These are phyloP conservation scores for Cadophora malorum DNA, from an alignment of 2,329 filamentous ascomycete species.

Conservation along the genomic window DNA sequence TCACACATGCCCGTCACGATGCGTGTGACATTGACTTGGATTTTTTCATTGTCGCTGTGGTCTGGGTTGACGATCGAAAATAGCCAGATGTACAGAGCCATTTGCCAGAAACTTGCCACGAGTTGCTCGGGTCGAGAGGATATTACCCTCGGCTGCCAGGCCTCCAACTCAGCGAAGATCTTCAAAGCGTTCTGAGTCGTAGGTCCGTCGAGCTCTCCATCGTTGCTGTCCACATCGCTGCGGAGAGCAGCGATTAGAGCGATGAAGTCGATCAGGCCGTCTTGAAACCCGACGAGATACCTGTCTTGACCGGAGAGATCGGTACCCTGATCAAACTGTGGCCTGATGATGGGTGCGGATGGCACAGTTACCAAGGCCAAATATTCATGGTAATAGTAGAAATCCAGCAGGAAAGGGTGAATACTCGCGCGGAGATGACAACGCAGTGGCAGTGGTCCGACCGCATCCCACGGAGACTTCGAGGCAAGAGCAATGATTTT, in stretches of 20 bases:
- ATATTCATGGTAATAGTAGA: slow-evolving; percentile 37
- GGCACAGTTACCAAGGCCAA: slow-evolving; percentile 34
- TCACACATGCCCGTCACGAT: slow-evolving; percentile 28
- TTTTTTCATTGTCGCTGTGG: slow-evolving; percentile 16
- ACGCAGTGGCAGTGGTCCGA: neutral
- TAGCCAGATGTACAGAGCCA: slow-evolving; percentile 36
- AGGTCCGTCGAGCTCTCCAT: slow-evolving; percentile 12
- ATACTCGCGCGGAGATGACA: slow-evolving; percentile 25
- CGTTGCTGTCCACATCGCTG: slow-evolving; percentile 20
- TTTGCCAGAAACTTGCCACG: slow-evolving; percentile 30
- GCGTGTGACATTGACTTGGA: slow-evolving; percentile 27
- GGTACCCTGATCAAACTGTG: slow-evolving; percentile 18
- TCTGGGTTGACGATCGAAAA: slow-evolving; percentile 33
- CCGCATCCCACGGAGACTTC: neutral
- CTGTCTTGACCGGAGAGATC: slow-evolving; percentile 15
- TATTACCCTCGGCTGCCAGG: slow-evolving; percentile 25
- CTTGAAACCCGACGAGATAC: slow-evolving; percentile 31
- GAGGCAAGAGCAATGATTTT: slow-evolving; percentile 24
- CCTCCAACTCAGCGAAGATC: slow-evolving; percentile 34
- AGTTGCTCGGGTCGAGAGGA: slow-evolving; percentile 22
- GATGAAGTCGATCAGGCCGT: slow-evolving; percentile 33
- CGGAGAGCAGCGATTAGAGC: slow-evolving; percentile 33
- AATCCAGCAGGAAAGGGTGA: slow-evolving; percentile 37
- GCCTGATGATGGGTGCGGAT: slow-evolving; percentile 7
- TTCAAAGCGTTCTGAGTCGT: slow-evolving; percentile 24